A percentile compares a stretch with the other conserved stretches of the same genome.
These are phyloP conservation scores for Populus alba DNA, from an alignment of 345 rosid genomes.

Conservation along the genomic window DNA sequence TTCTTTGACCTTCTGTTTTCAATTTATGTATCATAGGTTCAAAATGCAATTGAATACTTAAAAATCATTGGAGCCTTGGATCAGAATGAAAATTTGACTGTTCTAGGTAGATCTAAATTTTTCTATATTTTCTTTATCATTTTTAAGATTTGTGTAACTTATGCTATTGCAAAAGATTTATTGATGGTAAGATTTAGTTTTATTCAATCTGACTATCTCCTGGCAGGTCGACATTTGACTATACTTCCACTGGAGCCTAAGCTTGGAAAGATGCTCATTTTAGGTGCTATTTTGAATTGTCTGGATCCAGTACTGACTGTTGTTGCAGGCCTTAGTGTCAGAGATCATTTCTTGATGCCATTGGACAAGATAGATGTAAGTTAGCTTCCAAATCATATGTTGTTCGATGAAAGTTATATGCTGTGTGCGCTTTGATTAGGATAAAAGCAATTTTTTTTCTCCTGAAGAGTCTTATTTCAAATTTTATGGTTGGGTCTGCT, in stretches of 20 bases:
- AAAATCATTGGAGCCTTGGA: slow-evolving; percentile 86
- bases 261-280: slow-evolving; percentile 89
- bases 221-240: slow-evolving; percentile 72
- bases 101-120: slow-evolving; percentile 46
- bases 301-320: slow-evolving; percentile 80
- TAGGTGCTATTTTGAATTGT: slow-evolving; percentile 81
- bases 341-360: slow-evolving; percentile 91
- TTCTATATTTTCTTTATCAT: background rate
- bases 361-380: slow-evolving; percentile 90
- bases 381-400: slow-evolving; percentile 28
- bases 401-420: slow-evolving; percentile 6
- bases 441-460: background rate
- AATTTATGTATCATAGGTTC: slow-evolving; percentile 48
- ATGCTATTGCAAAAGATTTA: background rate
- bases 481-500: background rate
- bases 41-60: slow-evolving; percentile 86
- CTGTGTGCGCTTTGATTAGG: background rate
- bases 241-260: slow-evolving; percentile 95
- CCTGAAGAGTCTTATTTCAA: too few relatives aligned
- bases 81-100: slow-evolving; percentile 70
- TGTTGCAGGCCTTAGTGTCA: slow-evolving; percentile 85
- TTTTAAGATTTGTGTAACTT: background rate
- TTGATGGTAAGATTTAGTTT: background rate
- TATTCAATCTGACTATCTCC: background rate
- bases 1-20: slow-evolving; percentile 9